Base-by-base conservation (phyloP, 164 flowering plant genomes). In the Aristolochia contorta region DNA sequence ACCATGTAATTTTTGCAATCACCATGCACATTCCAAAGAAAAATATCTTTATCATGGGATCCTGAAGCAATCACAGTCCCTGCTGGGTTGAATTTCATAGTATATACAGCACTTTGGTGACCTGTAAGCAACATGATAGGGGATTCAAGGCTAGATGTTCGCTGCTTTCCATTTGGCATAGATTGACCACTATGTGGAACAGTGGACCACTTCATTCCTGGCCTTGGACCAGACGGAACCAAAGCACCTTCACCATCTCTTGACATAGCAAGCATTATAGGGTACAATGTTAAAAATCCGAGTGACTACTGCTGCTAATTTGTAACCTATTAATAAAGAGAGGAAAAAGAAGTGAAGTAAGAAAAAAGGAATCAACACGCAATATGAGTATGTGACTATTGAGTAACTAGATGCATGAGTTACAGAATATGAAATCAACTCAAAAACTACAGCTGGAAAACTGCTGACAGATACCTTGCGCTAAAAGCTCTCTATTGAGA, bases 1-100 rank as follows among this genome's bases (percentile, higher is more conserved):
- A 93, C 95, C 94, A 86, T 84, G 67, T 77, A 93, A 71, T 93
- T 93, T 69, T 90, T 93, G 85, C 99, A 93, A 2, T 90, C 99
- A 33, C 97, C 99, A 53, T 80, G 81, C 37, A 90, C 92, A 67
- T 85, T 52, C 99, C 99, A 93, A 18, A 93, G 79, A 65, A 90
- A 93, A 54, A 93, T 93, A 59, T 93, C 99, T 66, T 67, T 80
- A 71, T 93, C 99, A 52, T 93, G 96, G 21, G 99, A 93, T 50
- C 99, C 99, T 52, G 97, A 93, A 37, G 96, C 99, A 69, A 93
- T 58, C 14, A 88, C 78, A 13, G 84, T 86, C 43, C 99, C 99
- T 19, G 84, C 69, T 8, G 99, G 99, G 71, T 90, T 90, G 75
- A 90, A 93, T 76, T 90, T 93, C 96, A 90, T 77, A 5, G 97